These are phyloP conservation scores for Epicoccum sorghinum DNA, from an alignment of 2,329 filamentous ascomycete genomes.

Conservation along the genomic window DNA sequence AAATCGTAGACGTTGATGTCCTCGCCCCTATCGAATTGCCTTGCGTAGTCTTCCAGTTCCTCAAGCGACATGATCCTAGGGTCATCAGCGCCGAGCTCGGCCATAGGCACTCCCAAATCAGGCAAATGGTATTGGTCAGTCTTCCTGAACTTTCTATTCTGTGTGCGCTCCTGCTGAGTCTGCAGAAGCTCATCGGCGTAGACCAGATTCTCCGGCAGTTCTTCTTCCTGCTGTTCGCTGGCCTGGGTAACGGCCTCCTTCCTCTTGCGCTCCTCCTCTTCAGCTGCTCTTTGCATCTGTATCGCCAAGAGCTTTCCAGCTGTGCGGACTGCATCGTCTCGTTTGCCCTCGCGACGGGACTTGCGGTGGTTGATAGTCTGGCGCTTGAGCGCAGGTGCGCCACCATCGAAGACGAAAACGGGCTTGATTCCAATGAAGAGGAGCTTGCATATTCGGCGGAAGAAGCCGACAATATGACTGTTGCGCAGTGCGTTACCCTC, in stretches of 20 bases:
- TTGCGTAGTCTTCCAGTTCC: slow-evolving; percentile 90
- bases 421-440: slow-evolving; percentile 96
- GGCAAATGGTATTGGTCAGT: slow-evolving; percentile 96
- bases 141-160: slow-evolving; percentile 81
- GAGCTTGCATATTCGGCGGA: slow-evolving; percentile 96
- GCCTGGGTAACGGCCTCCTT: slow-evolving; percentile 52
- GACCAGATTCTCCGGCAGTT: slow-evolving; percentile 76
- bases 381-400: slow-evolving; percentile 86
- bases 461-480: slow-evolving; percentile 96
- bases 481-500: slow-evolving; percentile 96
- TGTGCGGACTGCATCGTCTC: slow-evolving; percentile 91
- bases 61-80: slow-evolving; percentile 95
- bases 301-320: slow-evolving; percentile 90
- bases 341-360: slow-evolving; percentile 79
- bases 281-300: slow-evolving; percentile 89
- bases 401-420: slow-evolving; percentile 97
- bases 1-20: slow-evolving; percentile 91
- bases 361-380: slow-evolving; percentile 85
- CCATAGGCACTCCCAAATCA: slow-evolving; percentile 77
- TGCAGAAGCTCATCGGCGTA: slow-evolving; percentile 92
- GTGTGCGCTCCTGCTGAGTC: slow-evolving; percentile 74
- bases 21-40: slow-evolving; percentile 89
- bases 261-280: slow-evolving; percentile 78
- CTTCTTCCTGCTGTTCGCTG: slow-evolving; percentile 66
- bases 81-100: slow-evolving; percentile 89